Percentiles rank a stretch among this genome's conserved stretches.
Evolutionary conservation across 371 early-diverging fungal genomes (phyloP).

Genomic region (Mucor sp.): DNA sequence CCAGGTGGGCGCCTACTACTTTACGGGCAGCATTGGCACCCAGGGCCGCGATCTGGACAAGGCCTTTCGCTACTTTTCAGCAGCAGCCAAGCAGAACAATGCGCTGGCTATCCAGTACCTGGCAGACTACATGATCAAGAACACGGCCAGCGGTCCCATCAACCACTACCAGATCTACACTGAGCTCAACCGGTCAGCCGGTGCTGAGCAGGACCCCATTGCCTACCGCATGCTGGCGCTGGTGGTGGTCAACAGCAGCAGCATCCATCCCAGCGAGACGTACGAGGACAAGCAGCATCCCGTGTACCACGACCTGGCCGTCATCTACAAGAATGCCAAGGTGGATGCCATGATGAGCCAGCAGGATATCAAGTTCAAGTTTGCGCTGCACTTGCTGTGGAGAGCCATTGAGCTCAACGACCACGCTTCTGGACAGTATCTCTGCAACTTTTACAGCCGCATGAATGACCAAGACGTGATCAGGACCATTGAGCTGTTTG

Average conservation of each 20-base stretch:
- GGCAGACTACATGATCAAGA: constrained; percentile 25
- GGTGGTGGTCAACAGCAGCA: background rate
- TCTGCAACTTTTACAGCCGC: constrained; percentile 3
- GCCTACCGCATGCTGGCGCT: constrained; percentile 24
- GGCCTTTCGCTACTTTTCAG: constrained; percentile 20
- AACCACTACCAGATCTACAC: constrained; percentile 3
- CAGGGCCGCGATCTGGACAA: background rate
- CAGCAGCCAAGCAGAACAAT: constrained; percentile 18
- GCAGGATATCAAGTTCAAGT: constrained; percentile 9
- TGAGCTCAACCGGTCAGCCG: constrained; percentile 12
- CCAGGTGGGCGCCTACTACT: constrained; percentile 20
- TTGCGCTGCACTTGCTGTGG: constrained; percentile 22
- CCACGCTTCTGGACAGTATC: constrained; percentile 14
- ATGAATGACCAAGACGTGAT: constrained; percentile 15
- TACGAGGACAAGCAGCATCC: background rate
- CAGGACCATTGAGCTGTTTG: constrained; percentile 12
- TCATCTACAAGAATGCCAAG: constrained; percentile 6
- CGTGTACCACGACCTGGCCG: background rate
- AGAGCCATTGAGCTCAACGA: constrained; percentile 19
- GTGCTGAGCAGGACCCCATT: constrained; percentile 6
- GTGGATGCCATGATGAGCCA: background rate
- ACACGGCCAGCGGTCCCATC: background rate
- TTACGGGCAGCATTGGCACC: constrained; percentile 5
- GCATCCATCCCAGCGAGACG: background rate
- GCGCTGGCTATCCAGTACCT: constrained; percentile 20